Conservation (phyloP, 2,329 filamentous ascomycete species). For the Tolypocladium ophioglossoides region DNA sequence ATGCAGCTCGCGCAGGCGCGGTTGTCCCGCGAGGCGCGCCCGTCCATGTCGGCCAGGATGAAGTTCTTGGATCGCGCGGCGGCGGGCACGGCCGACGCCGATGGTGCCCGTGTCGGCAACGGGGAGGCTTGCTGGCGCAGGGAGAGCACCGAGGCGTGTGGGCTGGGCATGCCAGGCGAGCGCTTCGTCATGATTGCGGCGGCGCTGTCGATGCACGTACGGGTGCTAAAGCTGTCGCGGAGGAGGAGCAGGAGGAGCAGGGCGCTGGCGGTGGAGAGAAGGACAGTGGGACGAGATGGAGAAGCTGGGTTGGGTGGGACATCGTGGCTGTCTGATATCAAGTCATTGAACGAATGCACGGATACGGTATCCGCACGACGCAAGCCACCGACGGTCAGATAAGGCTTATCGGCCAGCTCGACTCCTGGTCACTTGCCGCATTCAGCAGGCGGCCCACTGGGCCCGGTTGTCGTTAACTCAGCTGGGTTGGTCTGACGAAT, state of each 20-base stretch:
- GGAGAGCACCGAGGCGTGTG: slow-evolving; percentile 32
- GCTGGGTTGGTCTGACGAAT: not conserved
- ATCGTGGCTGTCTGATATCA: not conserved
- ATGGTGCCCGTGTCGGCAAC: slow-evolving; percentile 15
- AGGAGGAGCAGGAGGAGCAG: no score
- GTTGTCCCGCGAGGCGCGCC: slow-evolving; percentile 21
- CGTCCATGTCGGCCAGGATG: slow-evolving; percentile 31
- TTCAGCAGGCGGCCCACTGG: not conserved
- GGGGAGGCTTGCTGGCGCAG: slow-evolving; percentile 29
- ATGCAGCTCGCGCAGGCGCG: slow-evolving; percentile 28
- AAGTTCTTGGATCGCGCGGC: slow-evolving; percentile 31
- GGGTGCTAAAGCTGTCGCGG: not conserved
- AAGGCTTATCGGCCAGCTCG: not conserved
- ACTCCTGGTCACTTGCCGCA: not conserved
- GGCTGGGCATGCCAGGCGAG: slow-evolving; percentile 31
- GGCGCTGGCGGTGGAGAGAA: not conserved
- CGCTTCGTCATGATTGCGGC: slow-evolving; percentile 14
- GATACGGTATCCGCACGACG: not conserved
- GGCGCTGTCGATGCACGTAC: not conserved
- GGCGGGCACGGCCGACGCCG: slow-evolving; percentile 5
- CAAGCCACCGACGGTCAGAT: not conserved
- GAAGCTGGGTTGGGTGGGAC: not conserved
- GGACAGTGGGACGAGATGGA: not conserved
- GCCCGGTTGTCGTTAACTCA: not conserved
- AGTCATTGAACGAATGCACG: not conserved